Conservation (phyloP, 2,329 filamentous ascomycete genomes). For the Beauveria sp. region DNA sequence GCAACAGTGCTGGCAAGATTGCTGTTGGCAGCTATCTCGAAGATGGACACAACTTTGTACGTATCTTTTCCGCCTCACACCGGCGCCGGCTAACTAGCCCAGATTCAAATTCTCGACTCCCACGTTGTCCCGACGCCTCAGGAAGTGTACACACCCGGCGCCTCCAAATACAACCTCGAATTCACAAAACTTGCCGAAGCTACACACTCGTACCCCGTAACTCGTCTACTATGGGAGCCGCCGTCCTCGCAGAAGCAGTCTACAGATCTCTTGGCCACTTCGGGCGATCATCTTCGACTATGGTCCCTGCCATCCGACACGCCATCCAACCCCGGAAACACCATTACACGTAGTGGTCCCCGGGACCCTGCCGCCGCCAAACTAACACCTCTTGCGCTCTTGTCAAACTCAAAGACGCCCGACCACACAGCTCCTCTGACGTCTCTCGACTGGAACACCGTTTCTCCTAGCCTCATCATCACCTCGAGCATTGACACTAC, state of each 20-base stretch:
- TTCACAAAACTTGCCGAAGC: constrained; percentile 93
- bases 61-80: constrained; percentile 19
- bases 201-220: constrained; percentile 96
- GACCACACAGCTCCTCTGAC: constrained; percentile 96
- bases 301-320: constrained; percentile 82
- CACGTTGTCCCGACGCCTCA: constrained; percentile 65
- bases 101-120: constrained; percentile 97
- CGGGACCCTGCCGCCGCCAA: constrained; percentile 61
- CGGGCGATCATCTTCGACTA: constrained; percentile 84
- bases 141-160: constrained; percentile 61
- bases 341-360: constrained; percentile 50
- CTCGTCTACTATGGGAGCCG: constrained; percentile 89
- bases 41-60: constrained; percentile 95
- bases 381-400: constrained; percentile 80
- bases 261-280: constrained; percentile 89
- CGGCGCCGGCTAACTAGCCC: not conserved
- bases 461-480: constrained; percentile 94
- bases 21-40: constrained; percentile 94
- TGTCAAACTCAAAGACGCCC: constrained; percentile 97
- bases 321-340: constrained; percentile 51
- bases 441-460: constrained; percentile 95
- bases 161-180: constrained; percentile 70
- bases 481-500: constrained; percentile 98
- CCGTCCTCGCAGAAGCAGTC: constrained; percentile 91
- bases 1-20: constrained; percentile 78